Percentiles rank a stretch among this genome's conserved stretches.
Evolutionary conservation across 2,329 filamentous ascomycete species (phyloP).

Genomic region (Paramyrothecium roridum): DNA sequence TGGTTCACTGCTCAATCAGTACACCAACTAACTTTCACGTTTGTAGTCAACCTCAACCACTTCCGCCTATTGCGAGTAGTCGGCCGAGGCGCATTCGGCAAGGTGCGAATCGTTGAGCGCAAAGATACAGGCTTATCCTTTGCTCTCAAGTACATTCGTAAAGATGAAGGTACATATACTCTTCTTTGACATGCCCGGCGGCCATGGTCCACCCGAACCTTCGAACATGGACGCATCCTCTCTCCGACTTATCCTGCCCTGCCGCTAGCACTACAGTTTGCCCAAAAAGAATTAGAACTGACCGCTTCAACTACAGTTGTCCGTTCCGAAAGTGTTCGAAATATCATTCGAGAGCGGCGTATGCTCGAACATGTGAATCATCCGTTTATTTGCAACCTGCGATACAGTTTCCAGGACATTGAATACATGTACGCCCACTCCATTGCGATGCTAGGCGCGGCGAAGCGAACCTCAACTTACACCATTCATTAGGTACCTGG

Average conservation of each 20-base stretch:
- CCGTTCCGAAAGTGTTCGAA: conserved; percentile 93
- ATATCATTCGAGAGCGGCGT: conserved; percentile 93
- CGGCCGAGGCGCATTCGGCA: conserved; percentile 96
- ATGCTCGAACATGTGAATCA: conserved; percentile 99
- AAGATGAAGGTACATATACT: conserved; percentile 81
- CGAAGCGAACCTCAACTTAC: conserved; percentile 10
- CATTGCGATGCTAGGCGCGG: not conserved
- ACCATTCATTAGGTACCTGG: conserved; percentile 69
- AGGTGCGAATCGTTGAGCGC: conserved; percentile 96
- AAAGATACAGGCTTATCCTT: conserved; percentile 95
- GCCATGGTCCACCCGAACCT: conserved; percentile 6
- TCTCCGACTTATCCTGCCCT: too few species aligned
- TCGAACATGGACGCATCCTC: too few species aligned
- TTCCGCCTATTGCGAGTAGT: conserved; percentile 94
- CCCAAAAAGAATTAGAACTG: too few species aligned
- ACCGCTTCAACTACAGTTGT: conserved; percentile 61
- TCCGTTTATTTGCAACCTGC: conserved; percentile 95
- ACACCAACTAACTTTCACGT: not conserved
- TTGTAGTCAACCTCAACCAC: conserved; percentile 88
- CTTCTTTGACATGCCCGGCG: not conserved
- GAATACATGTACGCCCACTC: conserved; percentile 79
- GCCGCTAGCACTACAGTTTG: too few species aligned
- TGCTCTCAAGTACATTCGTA: conserved; percentile 95
- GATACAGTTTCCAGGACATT: conserved; percentile 98
- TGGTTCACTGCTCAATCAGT: conserved; percentile 6